Evolutionary conservation across 1,284 basidiomycete species (phyloP).

Genomic region (Fomitopsis betulina): DNA sequence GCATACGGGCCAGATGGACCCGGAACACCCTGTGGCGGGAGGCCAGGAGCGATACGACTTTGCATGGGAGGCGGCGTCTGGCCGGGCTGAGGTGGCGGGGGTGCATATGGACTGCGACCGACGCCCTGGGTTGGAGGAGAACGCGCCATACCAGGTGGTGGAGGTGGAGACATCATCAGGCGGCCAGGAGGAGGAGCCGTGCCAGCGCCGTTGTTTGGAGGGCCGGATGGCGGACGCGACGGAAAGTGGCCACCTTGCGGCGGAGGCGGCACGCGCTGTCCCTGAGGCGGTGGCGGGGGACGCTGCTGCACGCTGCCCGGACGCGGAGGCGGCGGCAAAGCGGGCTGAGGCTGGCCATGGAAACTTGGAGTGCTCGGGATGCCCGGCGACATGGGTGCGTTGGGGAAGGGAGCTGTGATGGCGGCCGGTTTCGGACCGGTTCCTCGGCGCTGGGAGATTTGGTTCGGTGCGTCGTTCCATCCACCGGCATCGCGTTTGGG

Average conservation of each 20-base stretch:
- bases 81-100: slow-evolving; percentile 30
- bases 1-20: slow-evolving; percentile 32
- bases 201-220: slow-evolving; percentile 23
- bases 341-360: slow-evolving; percentile 35
- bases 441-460: slow-evolving; percentile 45
- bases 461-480: slow-evolving; percentile 87
- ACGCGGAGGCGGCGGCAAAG: slow-evolving; percentile 56
- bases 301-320: slow-evolving; percentile 56
- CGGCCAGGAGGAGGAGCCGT: slow-evolving; percentile 34
- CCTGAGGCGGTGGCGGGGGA: slow-evolving; percentile 40
- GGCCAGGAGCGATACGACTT: slow-evolving; percentile 19
- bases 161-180: slow-evolving; percentile 33
- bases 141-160: slow-evolving; percentile 29
- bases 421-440: slow-evolving; percentile 51
- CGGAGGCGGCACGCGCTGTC: slow-evolving; percentile 28
- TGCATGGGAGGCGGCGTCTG: slow-evolving; percentile 24
- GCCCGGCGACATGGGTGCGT: slow-evolving; percentile 43
- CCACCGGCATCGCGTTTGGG: slow-evolving; percentile 71
- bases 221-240: slow-evolving; percentile 34
- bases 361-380: slow-evolving; percentile 47
- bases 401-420: slow-evolving; percentile 90
- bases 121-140: slow-evolving; percentile 16
- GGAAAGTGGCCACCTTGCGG: slow-evolving; percentile 28
- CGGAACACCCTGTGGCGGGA: slow-evolving; percentile 11
- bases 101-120: slow-evolving; percentile 35